Evolutionary conservation across 2,329 filamentous ascomycete genomes (phyloP), one percentile per base, ranked within the genome.

Genomic region (Gnomoniopsis smithogilvyi): DNA sequence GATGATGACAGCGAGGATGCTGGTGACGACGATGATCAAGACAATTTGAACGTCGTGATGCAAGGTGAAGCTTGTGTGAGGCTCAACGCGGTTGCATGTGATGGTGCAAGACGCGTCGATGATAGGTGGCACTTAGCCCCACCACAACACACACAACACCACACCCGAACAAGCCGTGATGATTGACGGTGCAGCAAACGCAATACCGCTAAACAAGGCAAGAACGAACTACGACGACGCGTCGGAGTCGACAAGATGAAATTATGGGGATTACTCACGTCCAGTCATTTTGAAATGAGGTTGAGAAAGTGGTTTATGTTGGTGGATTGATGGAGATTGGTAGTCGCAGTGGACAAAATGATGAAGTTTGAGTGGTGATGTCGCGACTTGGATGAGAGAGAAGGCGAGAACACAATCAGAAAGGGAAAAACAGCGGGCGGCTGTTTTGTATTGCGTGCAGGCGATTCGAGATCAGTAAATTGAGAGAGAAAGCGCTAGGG

Each of bases 241-340:
- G 19, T 21, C 19, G 22, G 24, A n/a, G 15, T n/a, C 58, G 21
- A 61, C 51, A 33, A 49, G 52, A 50, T 30, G 36, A 45, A 50
- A 56, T 41, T 46, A 19, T 56, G 47, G 47, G 53, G 48, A 26
- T 57, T 48, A 68, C 64, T 67, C 63, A 69, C 65, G 65, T 65
- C 85, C 85, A 86, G 85, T 88, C 85, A 88, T 89, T 63, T 76
- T 87, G 83, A 80, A 74, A 69, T 68, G 67, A n/a, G 63, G 63
- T 64, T 61, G 62, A 67, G 67, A 65, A 63, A 61, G 54, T 50
- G 33, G 41, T 34, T 15, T 33, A 49, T 51, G 46, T 41, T 50
- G 58, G 59, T 59, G 56, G 43, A 54, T 64, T 65, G 68, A 65
- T 70, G 66, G 65, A 64, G 45, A 71, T 70, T 64, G 64, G 67